Percentiles rank a stretch among this genome's conserved stretches.
These are phyloP conservation scores for Aspergillaceae sp. DNA, from an alignment of 2,329 filamentous ascomycete species.

Conservation along the genomic window DNA sequence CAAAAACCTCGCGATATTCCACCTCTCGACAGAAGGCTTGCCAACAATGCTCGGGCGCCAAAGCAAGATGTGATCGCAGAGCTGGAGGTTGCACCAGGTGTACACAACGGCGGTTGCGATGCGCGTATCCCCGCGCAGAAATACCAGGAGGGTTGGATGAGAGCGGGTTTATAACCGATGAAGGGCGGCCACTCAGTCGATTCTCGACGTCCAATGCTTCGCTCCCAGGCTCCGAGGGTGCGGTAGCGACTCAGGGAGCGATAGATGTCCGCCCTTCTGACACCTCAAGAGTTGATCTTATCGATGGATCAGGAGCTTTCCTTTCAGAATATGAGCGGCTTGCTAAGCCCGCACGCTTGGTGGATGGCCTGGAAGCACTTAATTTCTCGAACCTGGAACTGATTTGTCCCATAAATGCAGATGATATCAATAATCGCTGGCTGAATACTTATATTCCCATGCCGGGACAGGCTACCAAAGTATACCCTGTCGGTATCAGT, in stretches of 20 bases:
- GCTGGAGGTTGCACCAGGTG: constrained; percentile 6
- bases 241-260: no score
- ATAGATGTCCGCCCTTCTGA: no score
- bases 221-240: no score
- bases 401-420: constrained; percentile 39
- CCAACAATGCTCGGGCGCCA: constrained; percentile 8
- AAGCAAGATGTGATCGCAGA: constrained; percentile 10
- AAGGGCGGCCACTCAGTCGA: no score
- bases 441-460: constrained; percentile 41
- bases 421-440: constrained; percentile 44
- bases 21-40: constrained; percentile 11
- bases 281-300: no score
- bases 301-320: not conserved
- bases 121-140: constrained; percentile 2
- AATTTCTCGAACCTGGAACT: constrained; percentile 31
- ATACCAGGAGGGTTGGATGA: not conserved
- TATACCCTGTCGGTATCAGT: constrained; percentile 31
- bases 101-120: constrained; percentile 4
- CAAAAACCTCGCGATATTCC: constrained; percentile 7
- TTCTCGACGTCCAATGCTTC: no score
- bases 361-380: constrained; percentile 3
- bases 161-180: not conserved
- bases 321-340: not conserved
- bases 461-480: constrained; percentile 36
- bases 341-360: not conserved